Conservation (phyloP, 306 rosid species). For the Vigna radiata region DNA sequence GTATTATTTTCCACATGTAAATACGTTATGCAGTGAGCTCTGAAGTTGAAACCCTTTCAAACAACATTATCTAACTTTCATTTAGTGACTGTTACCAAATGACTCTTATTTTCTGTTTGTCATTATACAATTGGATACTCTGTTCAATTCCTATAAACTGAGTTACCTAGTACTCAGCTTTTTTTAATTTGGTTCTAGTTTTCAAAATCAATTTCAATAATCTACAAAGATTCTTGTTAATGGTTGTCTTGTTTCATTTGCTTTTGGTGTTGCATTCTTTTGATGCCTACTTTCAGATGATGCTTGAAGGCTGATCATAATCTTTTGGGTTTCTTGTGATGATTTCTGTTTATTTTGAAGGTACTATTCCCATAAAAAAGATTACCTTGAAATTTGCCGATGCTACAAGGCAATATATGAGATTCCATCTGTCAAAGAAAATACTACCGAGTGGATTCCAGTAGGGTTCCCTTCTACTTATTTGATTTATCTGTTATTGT, state of each 20-base stretch:
- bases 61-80: background rate
- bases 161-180: background rate
- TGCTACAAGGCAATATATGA: constrained; percentile 84
- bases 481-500: constrained; percentile 12
- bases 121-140: background rate
- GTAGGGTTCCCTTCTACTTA: constrained; percentile 46
- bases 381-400: constrained; percentile 87
- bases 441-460: constrained; percentile 68
- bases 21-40: background rate
- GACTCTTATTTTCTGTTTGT: background rate
- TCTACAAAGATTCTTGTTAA: background rate
- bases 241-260: constrained; percentile 2
- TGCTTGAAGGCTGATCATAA: constrained; percentile 20
- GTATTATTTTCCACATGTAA: too few relatives aligned
- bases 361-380: constrained; percentile 70
- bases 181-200: background rate
- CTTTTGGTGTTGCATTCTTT: constrained; percentile 7
- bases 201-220: constrained; percentile 4
- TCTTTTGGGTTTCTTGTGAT: constrained; percentile 2
- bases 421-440: constrained; percentile 79
- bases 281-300: background rate
- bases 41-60: background rate
- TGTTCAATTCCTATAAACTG: background rate
- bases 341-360: constrained; percentile 48
- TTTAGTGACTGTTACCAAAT: background rate